These are phyloP conservation scores for Astragalus membranaceus DNA, from an alignment of 306 rosid species.

Conservation along the genomic window DNA sequence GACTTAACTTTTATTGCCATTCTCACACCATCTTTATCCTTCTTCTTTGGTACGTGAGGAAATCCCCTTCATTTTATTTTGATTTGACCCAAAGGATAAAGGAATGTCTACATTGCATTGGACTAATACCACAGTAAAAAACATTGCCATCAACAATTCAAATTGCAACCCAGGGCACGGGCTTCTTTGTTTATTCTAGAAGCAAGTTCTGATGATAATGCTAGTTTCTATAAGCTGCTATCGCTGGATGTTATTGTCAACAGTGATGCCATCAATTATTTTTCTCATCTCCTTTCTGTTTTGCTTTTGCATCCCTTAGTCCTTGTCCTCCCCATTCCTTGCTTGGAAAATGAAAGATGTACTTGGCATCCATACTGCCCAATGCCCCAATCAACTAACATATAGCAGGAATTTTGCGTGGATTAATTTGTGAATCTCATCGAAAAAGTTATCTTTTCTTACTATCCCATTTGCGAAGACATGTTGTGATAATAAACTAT, in stretches of 20 bases:
- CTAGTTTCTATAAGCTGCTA: neutral
- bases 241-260: neutral
- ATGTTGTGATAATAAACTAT: too few relatives aligned
- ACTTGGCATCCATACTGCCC: neutral
- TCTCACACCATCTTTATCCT: neutral
- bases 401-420: neutral
- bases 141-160: neutral
- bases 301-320: neutral
- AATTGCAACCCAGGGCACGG: neutral
- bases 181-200: neutral
- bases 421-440: neutral
- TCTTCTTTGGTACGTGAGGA: neutral
- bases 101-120: neutral
- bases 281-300: neutral
- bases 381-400: neutral
- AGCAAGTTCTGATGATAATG: constrained; percentile 4
- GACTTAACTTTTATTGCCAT: neutral
- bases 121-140: too few relatives aligned
- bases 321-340: neutral
- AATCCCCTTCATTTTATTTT: neutral
- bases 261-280: neutral
- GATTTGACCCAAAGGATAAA: neutral
- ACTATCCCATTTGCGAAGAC: too few relatives aligned
- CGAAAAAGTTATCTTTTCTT: too few relatives aligned
- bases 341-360: neutral